Evolutionary conservation across 306 rosid species (phyloP).

Genomic region (Malus orientalis): DNA sequence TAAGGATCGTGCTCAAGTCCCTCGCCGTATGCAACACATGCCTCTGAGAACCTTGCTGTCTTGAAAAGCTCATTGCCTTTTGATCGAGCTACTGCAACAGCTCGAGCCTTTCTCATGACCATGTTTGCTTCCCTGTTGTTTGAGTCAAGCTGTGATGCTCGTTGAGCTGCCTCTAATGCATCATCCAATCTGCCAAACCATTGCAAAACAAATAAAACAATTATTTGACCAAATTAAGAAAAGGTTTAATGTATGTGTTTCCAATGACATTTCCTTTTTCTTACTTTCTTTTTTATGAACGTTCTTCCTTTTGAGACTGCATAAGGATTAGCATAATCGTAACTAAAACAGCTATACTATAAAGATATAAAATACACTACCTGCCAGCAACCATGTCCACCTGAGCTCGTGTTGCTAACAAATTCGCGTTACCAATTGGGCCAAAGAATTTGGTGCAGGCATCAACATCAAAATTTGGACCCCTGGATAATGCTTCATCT

Average conservation of each 20-base stretch:
- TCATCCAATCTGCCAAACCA: slow-evolving; percentile 49
- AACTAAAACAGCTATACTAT: not conserved
- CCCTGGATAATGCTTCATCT: slow-evolving; percentile 48
- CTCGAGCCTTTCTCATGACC: slow-evolving; percentile 44
- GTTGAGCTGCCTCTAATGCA: slow-evolving; percentile 57
- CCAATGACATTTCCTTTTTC: not conserved
- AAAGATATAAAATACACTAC: slow-evolving; percentile 17
- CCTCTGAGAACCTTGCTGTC: slow-evolving; percentile 63
- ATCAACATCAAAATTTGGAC: slow-evolving; percentile 59
- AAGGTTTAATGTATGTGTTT: not conserved
- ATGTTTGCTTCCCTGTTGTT: slow-evolving; percentile 46
- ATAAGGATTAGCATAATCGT: not conserved
- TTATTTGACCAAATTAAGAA: not conserved
- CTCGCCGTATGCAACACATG: slow-evolving; percentile 55
- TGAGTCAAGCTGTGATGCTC: slow-evolving; percentile 54
- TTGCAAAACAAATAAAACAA: not conserved
- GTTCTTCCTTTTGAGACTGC: not conserved
- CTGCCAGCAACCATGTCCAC: slow-evolving; percentile 67
- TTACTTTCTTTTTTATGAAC: not conserved
- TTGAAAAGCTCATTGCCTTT: slow-evolving; percentile 72
- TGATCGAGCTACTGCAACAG: slow-evolving; percentile 44
- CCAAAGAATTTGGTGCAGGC: slow-evolving; percentile 67
- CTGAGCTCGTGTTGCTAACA: slow-evolving; percentile 55
- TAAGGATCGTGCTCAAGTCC: slow-evolving; percentile 71
- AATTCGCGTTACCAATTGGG: slow-evolving; percentile 54